These are phyloP conservation scores for Pleurotus tuber-regium DNA, from an alignment of 768 basidiomycete genomes.

Conservation along the genomic window DNA sequence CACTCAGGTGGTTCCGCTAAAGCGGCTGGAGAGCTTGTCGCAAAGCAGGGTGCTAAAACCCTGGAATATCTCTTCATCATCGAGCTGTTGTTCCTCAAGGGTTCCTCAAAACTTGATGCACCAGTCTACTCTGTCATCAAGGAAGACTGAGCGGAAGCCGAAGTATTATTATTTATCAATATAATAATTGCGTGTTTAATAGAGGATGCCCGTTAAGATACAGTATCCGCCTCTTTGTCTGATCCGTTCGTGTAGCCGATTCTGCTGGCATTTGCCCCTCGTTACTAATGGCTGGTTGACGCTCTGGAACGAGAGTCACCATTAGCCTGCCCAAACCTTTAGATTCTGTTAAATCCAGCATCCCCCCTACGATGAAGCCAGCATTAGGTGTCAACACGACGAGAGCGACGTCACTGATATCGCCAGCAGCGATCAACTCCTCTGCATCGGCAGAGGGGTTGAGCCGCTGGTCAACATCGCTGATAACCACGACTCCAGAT, in stretches of 20 bases:
- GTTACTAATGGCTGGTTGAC: slow-evolving; percentile 22
- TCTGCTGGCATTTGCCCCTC: slow-evolving; percentile 21
- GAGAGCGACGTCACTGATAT: slow-evolving; percentile 56
- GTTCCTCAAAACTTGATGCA: slow-evolving; percentile 74
- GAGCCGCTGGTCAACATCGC: slow-evolving; percentile 53
- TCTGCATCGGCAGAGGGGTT: slow-evolving; percentile 63
- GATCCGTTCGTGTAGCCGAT: slow-evolving; percentile 20
- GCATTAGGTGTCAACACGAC: slow-evolving; percentile 54
- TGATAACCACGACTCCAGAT: slow-evolving; percentile 75
- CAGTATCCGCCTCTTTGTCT: slow-evolving; percentile 46
- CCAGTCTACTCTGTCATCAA: slow-evolving; percentile 89
- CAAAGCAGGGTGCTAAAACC: slow-evolving; percentile 78
- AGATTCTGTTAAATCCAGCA: slow-evolving; percentile 52
- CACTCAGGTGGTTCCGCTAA: slow-evolving; percentile 83
- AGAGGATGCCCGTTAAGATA: slow-evolving; percentile 78
- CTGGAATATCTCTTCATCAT: slow-evolving; percentile 95
- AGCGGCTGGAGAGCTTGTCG: slow-evolving; percentile 88
- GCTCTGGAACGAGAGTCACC: slow-evolving; percentile 46
- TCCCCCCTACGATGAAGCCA: slow-evolving; percentile 50
- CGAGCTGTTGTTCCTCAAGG: slow-evolving; percentile 75
- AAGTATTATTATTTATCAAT: slow-evolving; percentile 33
- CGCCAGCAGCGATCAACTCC: slow-evolving; percentile 56
- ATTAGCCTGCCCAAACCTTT: slow-evolving; percentile 46
- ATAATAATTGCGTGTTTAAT: slow-evolving; percentile 69
- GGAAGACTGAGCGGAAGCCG: slow-evolving; percentile 56